Base-by-base conservation (phyloP, 345 rosid species). In the Gossypium turneri region DNA sequence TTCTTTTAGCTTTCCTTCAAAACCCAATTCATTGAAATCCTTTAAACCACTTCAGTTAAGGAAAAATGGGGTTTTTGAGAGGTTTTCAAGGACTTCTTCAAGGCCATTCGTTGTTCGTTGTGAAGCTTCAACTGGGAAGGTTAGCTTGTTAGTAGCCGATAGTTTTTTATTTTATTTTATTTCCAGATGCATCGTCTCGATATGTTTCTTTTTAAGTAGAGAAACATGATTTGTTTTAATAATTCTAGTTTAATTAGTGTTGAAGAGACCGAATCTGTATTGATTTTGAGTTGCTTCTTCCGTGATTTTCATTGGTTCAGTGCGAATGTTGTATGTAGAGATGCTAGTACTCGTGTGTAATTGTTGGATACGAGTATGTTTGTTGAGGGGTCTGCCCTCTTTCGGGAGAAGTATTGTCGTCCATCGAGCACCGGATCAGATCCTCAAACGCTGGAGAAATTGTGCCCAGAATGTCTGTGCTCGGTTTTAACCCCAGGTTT, bases 61-160 rank as follows among this genome's bases (percentile, higher is more conserved):
- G 73, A 78, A 79, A 55, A 79, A 72, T 55, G 75, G 75, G 20
- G 60, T 75, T 67, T 85, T 71, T 64, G 80, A 78, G 2, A 72
- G 85, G 72, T 22, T 63, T 29, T 52, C 67, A 11, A 74, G 81
- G 68, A 52, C 70, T 13, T 81, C 72, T 16, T 80, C 88, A 15
- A 77, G 75, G 80, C 52, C 85, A 16, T 70, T 81, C 47, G 7
- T 80, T 64, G 88, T 93, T 73, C 85, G 91, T 67, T 93, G 97
- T 24, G 94, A 86, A 19, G 87, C 89, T 77, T 76, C 96, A 13
- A 73, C 76, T 51, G 98, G 95, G 78, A 84, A 90, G 87, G 97
- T 92, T 77, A 76, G 80, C 67, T 15, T 68, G 20, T 22, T 17
- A 48, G 41, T 34, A 1, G 52, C 27, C 43, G 11, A 27, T 67